These are phyloP conservation scores for Alternaria sp. DNA, from an alignment of 2,329 filamentous ascomycete genomes.

Conservation along the genomic window DNA sequence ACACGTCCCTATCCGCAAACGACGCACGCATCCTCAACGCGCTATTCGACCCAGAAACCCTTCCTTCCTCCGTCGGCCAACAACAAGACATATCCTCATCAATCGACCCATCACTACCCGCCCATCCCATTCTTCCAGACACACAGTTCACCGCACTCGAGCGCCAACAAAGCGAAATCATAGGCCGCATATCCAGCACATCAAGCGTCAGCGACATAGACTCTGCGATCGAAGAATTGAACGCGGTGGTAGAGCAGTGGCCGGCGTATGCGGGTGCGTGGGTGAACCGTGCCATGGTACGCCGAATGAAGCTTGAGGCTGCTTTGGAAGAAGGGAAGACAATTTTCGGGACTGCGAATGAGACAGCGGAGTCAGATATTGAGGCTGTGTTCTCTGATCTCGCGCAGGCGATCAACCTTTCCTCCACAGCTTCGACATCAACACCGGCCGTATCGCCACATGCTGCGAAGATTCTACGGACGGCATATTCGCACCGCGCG, in stretches of 20 bases:
- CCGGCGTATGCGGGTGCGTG: slow-evolving; percentile 74
- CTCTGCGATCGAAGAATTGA: slow-evolving; percentile 51
- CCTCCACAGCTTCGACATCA: slow-evolving; percentile 50
- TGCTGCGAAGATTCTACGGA: slow-evolving; percentile 69
- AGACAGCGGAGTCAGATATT: slow-evolving; percentile 4
- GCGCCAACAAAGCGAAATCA: slow-evolving; percentile 53
- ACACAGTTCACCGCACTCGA: slow-evolving; percentile 49
- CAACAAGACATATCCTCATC: slow-evolving; percentile 53
- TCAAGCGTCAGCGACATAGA: slow-evolving; percentile 21
- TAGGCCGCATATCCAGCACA: slow-evolving; percentile 34
- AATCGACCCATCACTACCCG: slow-evolving; percentile 49
- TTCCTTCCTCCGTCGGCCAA: slow-evolving; percentile 58
- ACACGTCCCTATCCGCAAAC: slow-evolving; percentile 51
- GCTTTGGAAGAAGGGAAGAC: slow-evolving; percentile 5
- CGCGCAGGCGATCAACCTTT: slow-evolving; percentile 61
- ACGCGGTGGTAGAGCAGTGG: slow-evolving; percentile 61
- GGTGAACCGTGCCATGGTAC: slow-evolving; percentile 76
- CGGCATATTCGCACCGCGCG: slow-evolving; percentile 73
- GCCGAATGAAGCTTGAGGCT: slow-evolving; percentile 62
- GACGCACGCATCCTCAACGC: slow-evolving; percentile 47
- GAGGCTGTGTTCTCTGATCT: slow-evolving; percentile 45
- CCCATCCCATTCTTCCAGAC: slow-evolving; percentile 49
- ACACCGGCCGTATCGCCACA: slow-evolving; percentile 64
- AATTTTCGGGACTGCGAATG: slow-evolving; percentile 23
- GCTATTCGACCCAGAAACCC: slow-evolving; percentile 50